Conservation (phyloP, 805 yeast genomes). For the Metschnikowia chrysomelidarum region DNA sequence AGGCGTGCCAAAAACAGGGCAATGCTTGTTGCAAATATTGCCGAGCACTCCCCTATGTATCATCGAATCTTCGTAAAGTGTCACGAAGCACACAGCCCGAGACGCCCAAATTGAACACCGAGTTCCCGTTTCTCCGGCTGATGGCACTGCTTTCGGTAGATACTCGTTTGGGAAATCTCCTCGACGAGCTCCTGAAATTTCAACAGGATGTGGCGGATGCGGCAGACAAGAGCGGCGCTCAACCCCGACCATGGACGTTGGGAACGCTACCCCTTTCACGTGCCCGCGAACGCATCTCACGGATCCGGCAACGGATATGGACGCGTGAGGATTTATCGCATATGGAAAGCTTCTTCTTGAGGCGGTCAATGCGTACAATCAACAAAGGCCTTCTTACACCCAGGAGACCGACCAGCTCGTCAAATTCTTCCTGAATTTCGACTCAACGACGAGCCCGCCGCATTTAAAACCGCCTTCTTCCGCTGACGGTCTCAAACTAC, state of each 20-base stretch:
- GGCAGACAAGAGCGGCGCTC: background rate
- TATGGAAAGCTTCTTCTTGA: slow-evolving; percentile 8
- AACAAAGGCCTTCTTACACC: slow-evolving; percentile 9
- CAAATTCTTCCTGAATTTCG: slow-evolving; percentile 35
- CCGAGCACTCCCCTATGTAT: slow-evolving; percentile 16
- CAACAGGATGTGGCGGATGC: background rate
- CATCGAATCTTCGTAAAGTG: slow-evolving; percentile 10
- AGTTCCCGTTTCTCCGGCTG: slow-evolving; percentile 4
- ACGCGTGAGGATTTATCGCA: slow-evolving; percentile 9
- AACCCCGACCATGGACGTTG: slow-evolving; percentile 5
- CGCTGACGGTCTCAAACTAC: slow-evolving; percentile 18
- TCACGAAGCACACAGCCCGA: slow-evolving; percentile 7
- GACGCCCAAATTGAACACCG: slow-evolving; percentile 1
- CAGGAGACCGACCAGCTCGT: slow-evolving; percentile 32
- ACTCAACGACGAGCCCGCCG: slow-evolving; percentile 44
- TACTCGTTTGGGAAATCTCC: slow-evolving; percentile 8
- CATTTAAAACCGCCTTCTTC: slow-evolving; percentile 24
- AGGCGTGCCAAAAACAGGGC: slow-evolving; percentile 13
- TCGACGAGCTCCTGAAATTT: slow-evolving; percentile 11
- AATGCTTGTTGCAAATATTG: slow-evolving; percentile 15
- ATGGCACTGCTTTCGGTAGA: slow-evolving; percentile 6
- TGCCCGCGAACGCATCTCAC: slow-evolving; percentile 12
- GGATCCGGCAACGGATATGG: slow-evolving; percentile 12
- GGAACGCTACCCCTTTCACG: slow-evolving; percentile 12
- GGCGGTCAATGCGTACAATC: slow-evolving; percentile 1